Evolutionary conservation across 345 rosid species (phyloP), one percentile per base, ranked within the genome.

Genomic region (Stellera chamaejasme): DNA sequence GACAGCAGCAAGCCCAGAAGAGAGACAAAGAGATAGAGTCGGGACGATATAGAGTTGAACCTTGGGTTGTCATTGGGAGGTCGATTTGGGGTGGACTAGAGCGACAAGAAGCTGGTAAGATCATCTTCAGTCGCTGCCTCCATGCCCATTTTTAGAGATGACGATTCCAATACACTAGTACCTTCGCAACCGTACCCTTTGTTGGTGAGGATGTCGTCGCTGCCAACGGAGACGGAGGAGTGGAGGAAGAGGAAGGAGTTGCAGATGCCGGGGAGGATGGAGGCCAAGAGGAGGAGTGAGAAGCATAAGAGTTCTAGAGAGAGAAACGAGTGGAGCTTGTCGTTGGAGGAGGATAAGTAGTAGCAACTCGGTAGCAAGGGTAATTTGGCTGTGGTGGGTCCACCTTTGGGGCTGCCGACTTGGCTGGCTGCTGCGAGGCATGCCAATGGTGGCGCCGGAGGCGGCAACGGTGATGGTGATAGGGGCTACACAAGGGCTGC

Each of bases 31-130:
- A 47, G 11, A 73, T 45, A 7, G 67, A 78, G 4, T 0, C 75
- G 74, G 48, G 72, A 66, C 14, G 70, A 72, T 45, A 63, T 94
- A 50, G 99, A 94, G 79, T 78, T 94, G 46, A 90, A 77, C 72
- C 90, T 94, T 7, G 96, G 95, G 63, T 49, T 94, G 15, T 94
- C 99, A 13, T 58, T 90, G 5, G 96, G 96, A 43, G 99, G 99
- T 14, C 60, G 81, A 52, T 94, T 94, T 47, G 99, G 99, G 48
- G 88, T 87, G 27, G 96, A 94, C 25, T 81, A 79, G 62, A 75
- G 73, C 59, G 62, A 77, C 1, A 70, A 75, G 49, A 82, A 73
- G 62, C 77, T 94, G 1, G 67, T 55, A 43, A 66, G 99, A 62
- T 87, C 97, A 25, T 85, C 99, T 10, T 94, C 99, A 0, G 69